A percentile compares a stretch with the other conserved stretches of the same genome.
Conservation (phyloP, 2,329 filamentous ascomycete genomes). For the Phoma sp. region DNA sequence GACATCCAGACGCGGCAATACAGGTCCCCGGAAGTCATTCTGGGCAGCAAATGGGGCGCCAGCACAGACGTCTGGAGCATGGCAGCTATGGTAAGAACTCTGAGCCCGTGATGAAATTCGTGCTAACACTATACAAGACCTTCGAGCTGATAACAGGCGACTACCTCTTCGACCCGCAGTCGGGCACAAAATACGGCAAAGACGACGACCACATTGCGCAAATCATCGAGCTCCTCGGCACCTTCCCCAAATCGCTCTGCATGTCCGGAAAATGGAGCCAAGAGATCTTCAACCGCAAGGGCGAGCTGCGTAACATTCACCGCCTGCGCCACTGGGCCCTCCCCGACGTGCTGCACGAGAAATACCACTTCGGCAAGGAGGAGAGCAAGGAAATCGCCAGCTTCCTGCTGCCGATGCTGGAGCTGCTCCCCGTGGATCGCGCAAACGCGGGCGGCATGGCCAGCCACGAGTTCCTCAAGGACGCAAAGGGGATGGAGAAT, state of each 20-base stretch:
- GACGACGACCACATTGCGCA: constrained; percentile 99
- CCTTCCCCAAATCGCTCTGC: constrained; percentile 91
- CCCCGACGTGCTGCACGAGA: constrained; percentile 89
- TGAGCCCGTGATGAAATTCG: not conserved
- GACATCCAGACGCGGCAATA: constrained; percentile 99
- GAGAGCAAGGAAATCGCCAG: constrained; percentile 79
- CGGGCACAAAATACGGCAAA: constrained; percentile 98
- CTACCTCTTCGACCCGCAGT: constrained; percentile 98
- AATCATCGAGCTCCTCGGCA: constrained; percentile 94
- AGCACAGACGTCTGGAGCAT: constrained; percentile 99
- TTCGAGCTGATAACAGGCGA: constrained; percentile 98
- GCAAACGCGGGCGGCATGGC: constrained; percentile 98
- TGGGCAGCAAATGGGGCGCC: constrained; percentile 98
- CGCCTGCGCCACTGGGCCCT: constrained; percentile 94
- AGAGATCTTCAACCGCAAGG: constrained; percentile 98
- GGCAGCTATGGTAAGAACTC: constrained; percentile 85
- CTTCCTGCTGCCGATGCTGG: constrained; percentile 89
- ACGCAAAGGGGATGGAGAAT: constrained; percentile 86
- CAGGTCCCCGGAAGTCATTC: constrained; percentile 93
- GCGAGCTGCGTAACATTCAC: constrained; percentile 96
- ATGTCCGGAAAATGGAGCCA: constrained; percentile 96
- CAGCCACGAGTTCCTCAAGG: constrained; percentile 79
- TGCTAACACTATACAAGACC: constrained; percentile 61
- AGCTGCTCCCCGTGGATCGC: constrained; percentile 83
- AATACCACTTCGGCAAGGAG: constrained; percentile 91